phyloP scores from a whole-genome alignment of 805 yeast genomes.

The Candida sithepensis region DNA sequence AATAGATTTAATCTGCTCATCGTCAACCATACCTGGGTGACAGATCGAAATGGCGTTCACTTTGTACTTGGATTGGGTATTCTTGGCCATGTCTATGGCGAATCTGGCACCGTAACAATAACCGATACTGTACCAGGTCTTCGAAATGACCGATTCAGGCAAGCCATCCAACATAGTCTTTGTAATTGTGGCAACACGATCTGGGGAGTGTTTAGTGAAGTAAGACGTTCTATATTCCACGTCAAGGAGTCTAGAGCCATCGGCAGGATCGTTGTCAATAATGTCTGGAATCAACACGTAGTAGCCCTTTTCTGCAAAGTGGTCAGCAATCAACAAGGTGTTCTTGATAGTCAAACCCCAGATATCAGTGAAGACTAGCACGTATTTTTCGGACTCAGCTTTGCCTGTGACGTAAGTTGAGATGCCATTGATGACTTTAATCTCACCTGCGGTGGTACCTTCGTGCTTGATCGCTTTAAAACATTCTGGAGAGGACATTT shows the following conservation, averaged over 20 bases:
- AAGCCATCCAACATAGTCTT: constrained; percentile 47
- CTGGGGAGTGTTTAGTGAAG: constrained; percentile 36
- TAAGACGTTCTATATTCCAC: constrained; percentile 36
- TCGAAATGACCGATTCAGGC: constrained; percentile 41
- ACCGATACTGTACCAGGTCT: constrained; percentile 59
- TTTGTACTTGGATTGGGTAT: constrained; percentile 32
- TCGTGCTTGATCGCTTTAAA: constrained; percentile 9
- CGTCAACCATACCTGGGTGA: constrained; percentile 74
- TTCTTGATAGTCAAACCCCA: constrained; percentile 61
- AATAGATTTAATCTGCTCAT: constrained; percentile 61
- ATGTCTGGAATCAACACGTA: constrained; percentile 76
- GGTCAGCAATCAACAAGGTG: constrained; percentile 59
- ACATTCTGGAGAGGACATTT: background rate
- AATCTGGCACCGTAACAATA: constrained; percentile 85
- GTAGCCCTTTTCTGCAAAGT: constrained; percentile 58
- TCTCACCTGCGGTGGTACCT: constrained; percentile 42
- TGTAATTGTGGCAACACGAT: constrained; percentile 30
- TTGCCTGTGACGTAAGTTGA: constrained; percentile 48
- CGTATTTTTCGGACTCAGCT: constrained; percentile 39
- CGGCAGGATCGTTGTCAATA: constrained; percentile 51
- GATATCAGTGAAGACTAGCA: constrained; percentile 69
- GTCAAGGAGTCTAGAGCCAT: constrained; percentile 13
- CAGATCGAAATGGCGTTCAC: constrained; percentile 66
- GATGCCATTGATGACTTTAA: constrained; percentile 43
- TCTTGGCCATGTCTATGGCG: constrained; percentile 42